These are phyloP conservation scores for Fusarium fracticaudum DNA, from an alignment of 2,329 filamentous ascomycete genomes.

Conservation along the genomic window DNA sequence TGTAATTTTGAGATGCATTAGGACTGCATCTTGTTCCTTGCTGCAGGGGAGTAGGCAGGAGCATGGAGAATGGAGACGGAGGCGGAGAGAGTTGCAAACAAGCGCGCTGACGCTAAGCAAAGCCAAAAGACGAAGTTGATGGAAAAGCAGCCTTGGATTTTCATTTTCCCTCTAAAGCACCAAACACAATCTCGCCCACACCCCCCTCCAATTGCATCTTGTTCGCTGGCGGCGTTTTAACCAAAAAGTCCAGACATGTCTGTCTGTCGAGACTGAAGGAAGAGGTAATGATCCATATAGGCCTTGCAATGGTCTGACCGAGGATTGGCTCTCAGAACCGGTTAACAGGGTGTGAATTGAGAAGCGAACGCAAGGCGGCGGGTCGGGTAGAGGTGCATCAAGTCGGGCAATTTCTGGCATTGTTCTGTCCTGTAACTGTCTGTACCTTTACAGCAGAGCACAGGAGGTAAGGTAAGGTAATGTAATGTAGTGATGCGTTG, in stretches of 20 bases:
- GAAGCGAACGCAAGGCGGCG: conserved; percentile 39
- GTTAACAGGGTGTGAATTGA: conserved; percentile 32
- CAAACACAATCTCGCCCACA: conserved; percentile 31
- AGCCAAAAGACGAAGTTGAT: conserved; percentile 38
- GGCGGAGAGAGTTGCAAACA: conserved; percentile 40
- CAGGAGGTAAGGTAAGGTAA: conserved; percentile 44
- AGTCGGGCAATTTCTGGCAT: conserved; percentile 41
- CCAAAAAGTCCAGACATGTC: conserved; percentile 19
- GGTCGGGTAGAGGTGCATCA: conserved; percentile 46
- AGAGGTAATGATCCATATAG: conserved; percentile 26
- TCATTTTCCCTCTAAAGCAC: conserved; percentile 35
- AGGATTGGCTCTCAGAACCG: conserved; percentile 30
- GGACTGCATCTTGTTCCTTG: conserved; percentile 24
- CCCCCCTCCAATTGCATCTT: conserved; percentile 40
- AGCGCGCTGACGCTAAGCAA: conserved; percentile 46
- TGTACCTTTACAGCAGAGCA: conserved; percentile 26
- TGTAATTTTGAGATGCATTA: conserved; percentile 34
- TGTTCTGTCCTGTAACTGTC: conserved; percentile 16
- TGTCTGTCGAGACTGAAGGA: conserved; percentile 9
- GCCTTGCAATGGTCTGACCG: conserved; percentile 24
- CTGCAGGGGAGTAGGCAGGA: conserved; percentile 20
- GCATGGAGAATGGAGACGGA: conserved; percentile 15
- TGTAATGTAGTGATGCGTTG: conserved; percentile 60
- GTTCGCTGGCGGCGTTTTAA: conserved; percentile 28
- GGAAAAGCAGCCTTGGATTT: conserved; percentile 50